Conservation (phyloP, 495 filamentous ascomycete species). For the Barbatosphaeria neglecta region DNA sequence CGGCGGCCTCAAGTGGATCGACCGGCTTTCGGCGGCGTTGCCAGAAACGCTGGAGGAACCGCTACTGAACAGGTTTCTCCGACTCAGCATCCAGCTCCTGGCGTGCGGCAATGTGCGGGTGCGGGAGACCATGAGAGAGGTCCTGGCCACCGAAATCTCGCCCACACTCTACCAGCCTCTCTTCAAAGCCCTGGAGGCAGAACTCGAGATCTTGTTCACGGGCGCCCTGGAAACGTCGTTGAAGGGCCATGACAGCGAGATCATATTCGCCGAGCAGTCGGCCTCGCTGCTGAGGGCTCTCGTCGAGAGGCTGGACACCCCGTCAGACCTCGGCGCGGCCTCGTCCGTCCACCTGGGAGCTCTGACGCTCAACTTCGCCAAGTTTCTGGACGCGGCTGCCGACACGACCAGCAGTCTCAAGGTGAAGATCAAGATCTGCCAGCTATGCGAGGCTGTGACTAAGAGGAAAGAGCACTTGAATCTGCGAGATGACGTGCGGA, state of each 20-base stretch:
- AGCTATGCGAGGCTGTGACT: slow-evolving; percentile 50
- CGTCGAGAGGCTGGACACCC: slow-evolving; percentile 47
- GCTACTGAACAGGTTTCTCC: slow-evolving; percentile 47
- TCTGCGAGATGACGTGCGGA: slow-evolving; percentile 51
- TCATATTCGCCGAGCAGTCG: slow-evolving; percentile 53
- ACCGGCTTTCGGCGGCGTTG: slow-evolving; percentile 45
- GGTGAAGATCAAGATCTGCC: slow-evolving; percentile 56
- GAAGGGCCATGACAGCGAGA: slow-evolving; percentile 43
- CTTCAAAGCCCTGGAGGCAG: slow-evolving; percentile 48
- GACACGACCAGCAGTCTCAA: slow-evolving; percentile 41
- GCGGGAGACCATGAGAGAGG: slow-evolving; percentile 50
- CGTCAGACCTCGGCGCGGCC: slow-evolving; percentile 44
- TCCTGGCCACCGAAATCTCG: slow-evolving; percentile 48
- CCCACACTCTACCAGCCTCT: slow-evolving; percentile 46
- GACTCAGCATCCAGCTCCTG: slow-evolving; percentile 48
- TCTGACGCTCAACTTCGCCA: slow-evolving; percentile 47
- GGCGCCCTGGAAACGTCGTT: slow-evolving; percentile 35
- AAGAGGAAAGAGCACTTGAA: slow-evolving; percentile 56
- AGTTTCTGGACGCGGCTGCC: slow-evolving; percentile 42
- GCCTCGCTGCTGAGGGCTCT: slow-evolving; percentile 49
- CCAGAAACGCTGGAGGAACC: slow-evolving; percentile 45
- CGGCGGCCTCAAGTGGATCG: slow-evolving; percentile 50
- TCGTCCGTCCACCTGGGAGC: slow-evolving; percentile 48
- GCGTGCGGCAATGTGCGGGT: slow-evolving; percentile 50
- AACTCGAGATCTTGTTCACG: slow-evolving; percentile 47